These are phyloP conservation scores for bread wheat (Triticum aestivum) DNA, from an alignment of 176 grass and related monocot genomes.

Conservation along the genomic window IWGSC_CS_RefSeq_v2.1 NC_057814.1:13519093-13519592, in stretches of 20 bases:
- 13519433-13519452: background rate
- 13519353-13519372: background rate
- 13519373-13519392: slow-evolving; percentile 15
- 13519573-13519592: slow-evolving; percentile 20
- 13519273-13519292: background rate
- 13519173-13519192: slow-evolving; percentile 9
- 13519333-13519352: background rate
- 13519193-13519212: background rate
- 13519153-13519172: background rate
- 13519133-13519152: background rate
- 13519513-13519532: slow-evolving; percentile 24
- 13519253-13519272: background rate
- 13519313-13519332: background rate
- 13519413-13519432: background rate
- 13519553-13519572: background rate
- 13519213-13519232: background rate
- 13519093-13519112: slow-evolving; percentile 8
- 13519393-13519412: no score
- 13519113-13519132: background rate
- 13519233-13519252: background rate
- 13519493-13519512: background rate
- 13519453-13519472: slow-evolving; percentile 15
- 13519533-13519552: background rate
- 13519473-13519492: background rate
- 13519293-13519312: background rate